Base-by-base conservation (phyloP, 2,329 filamentous ascomycete species). In the Ophiocordyceps unilateralis region DNA sequence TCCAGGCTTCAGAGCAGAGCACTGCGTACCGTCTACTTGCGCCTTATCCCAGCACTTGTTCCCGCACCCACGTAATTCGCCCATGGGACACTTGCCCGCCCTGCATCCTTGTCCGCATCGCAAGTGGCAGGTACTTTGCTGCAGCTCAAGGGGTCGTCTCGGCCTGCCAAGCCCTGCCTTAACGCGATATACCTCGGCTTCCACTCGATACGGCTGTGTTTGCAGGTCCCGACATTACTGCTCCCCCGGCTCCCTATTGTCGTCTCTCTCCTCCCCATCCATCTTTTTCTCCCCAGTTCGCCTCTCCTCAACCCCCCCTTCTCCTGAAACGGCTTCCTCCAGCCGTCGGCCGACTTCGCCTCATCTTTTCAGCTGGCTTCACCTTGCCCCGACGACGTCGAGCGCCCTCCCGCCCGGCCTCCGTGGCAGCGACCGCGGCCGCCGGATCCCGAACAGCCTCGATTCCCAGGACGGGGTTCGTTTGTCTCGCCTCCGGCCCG, bases 401-500 rank as follows among this genome's bases (percentile, higher is more conserved):
- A 19, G 32, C 32, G 32, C 32, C 32, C 32, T 36, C 32, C 32
- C n/a, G 32, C 32, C 17, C 32, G 32, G 32, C 32, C 32, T n/a
- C 32, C 32, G 32, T 36, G 32, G 32, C 32, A 36, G 32, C 32
- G 32, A 36, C 32, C n/a, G 32, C 32, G 32, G 32, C 32, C n/a
- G 32, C 32, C 32, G 32, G 32, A 36, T 36, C 17, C 24, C n/a
- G 32, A 36, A 36, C 20, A 14, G 19, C 9, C 36, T 39, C 36
- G 19, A 22, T 21, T 19, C 36, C 24, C n/a, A n/a, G n/a, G n/a
- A n/a, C n/a, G n/a, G n/a, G n/a, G n/a, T n/a, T 26, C 24, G 4
- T 26, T 26, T 22, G 36, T 39, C 19, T 22, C 43, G 46, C 41
- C 43, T 39, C 42, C 39, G 40, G 34, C 38, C 39, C 40, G 43